Percentiles rank a stretch among this genome's conserved stretches.
These are phyloP conservation scores for Lunasporangiospora selenospora DNA, from an alignment of 192 early-diverging fungal species.

Conservation along the genomic window DNA sequence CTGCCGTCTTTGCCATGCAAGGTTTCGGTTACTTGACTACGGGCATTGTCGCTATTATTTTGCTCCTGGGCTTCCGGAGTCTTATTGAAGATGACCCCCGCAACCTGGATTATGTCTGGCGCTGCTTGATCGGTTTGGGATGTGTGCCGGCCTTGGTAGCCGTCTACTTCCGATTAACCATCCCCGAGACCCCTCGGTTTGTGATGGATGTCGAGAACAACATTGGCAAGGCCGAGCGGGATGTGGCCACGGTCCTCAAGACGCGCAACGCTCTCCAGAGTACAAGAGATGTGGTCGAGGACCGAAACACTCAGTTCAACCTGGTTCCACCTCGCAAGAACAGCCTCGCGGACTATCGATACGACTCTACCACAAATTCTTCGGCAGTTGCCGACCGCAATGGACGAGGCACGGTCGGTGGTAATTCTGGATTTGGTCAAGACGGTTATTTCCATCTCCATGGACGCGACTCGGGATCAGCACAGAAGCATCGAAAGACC, in stretches of 20 bases:
- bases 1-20: constrained; percentile 88
- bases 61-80: constrained; percentile 67
- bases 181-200: constrained; percentile 92
- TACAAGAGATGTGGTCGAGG: constrained; percentile 13
- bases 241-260: constrained; percentile 32
- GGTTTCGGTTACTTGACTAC: constrained; percentile 82
- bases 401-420: no score
- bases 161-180: constrained; percentile 86
- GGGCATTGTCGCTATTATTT: constrained; percentile 69
- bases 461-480: not conserved
- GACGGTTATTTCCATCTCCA: constrained; percentile 6
- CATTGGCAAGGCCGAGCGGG: constrained; percentile 27
- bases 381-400: no score
- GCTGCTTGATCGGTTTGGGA: constrained; percentile 79
- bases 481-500: not conserved
- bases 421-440: no score
- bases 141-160: constrained; percentile 80
- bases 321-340: constrained; percentile 13
- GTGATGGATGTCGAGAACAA: constrained; percentile 53
- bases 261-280: constrained; percentile 28
- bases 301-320: not conserved
- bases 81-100: constrained; percentile 61
- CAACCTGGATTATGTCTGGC: constrained; percentile 87
- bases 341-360: no score
- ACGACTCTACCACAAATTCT: no score